These are phyloP conservation scores for Cyclotella baltica DNA, from an alignment of 108 stramenopile species.

Conservation along the genomic window DNA sequence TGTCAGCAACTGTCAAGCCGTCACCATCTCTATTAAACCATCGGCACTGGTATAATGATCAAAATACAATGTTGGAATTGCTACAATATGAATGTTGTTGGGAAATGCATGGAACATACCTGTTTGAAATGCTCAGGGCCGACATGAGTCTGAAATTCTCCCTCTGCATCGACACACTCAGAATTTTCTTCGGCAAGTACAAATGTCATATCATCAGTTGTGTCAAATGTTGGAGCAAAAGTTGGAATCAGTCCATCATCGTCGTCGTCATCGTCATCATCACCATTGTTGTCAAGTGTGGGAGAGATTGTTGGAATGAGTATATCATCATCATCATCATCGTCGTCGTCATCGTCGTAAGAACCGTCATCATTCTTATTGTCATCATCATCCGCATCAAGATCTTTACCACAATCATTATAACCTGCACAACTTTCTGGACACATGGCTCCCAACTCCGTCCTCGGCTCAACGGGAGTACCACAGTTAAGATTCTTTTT, in stretches of 20 bases:
- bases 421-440: conserved; percentile 50
- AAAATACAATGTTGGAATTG: too few relatives aligned
- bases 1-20: conserved; percentile 25
- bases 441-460: conserved; percentile 50
- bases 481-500: conserved; percentile 53
- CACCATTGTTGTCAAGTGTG: neutral
- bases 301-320: neutral
- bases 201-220: neutral
- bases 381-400: neutral
- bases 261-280: neutral
- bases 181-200: neutral
- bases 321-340: conserved; percentile 1
- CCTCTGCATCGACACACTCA: conserved; percentile 26
- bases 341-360: neutral
- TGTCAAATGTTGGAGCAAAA: conserved; percentile 8
- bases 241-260: neutral
- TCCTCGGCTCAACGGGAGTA: conserved; percentile 21
- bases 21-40: conserved; percentile 43
- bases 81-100: neutral
- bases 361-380: neutral
- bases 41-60: conserved; percentile 25
- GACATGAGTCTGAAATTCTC: conserved; percentile 31
- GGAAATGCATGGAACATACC: neutral
- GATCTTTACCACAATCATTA: conserved; percentile 29
- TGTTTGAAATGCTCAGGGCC: conserved; percentile 20